Evolutionary conservation across 495 filamentous ascomycete species (phyloP), one percentile per base, ranked within the genome.

Genomic region (Xylaria curta): DNA sequence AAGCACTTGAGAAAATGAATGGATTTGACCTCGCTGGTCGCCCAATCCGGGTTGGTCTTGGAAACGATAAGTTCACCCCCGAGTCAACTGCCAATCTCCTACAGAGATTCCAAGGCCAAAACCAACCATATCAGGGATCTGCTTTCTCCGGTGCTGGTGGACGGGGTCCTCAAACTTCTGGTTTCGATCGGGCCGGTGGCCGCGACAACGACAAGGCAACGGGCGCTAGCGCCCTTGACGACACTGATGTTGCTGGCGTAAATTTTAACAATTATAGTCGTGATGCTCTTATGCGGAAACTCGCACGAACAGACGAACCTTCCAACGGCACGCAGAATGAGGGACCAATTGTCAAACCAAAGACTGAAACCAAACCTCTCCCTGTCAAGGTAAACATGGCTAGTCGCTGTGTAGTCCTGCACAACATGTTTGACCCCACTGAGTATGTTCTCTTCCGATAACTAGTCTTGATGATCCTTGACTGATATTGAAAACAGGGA

Each of bases 1-100:
- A 97, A 79, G 97, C 97, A 61, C 86, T 99, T 66, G 94, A 98
- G 83, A 96, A 97, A 84, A 98, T 99, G 96, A 99, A 99, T 84
- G 94, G 95, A 62, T 99, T 97, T 85, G 97, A 98, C 82, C 92
- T 99, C 78, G 97, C 95, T 78, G 95, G 95, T 84, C 94, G 97
- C 77, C 94, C 93, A 67, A 98, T 99, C 79, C 93, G 97, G 78
- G 97, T 99, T 83, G 97, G 97, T 81, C 94, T 99, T 87, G 97
- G 97, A 83, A 99, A 97, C 86, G 97, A 99, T 93, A 98, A 98
- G 92, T 99, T 98, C 83, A 98, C 96, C 85, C 92, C 94, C 74
- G 96, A 98, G 85, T 95, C 94, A 82, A 97, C 93, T 82, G 92
- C 93, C 77, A 94, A 92, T 82, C 89, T 97, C 73, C 83, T 96